Evolutionary conservation across 495 filamentous ascomycete species (phyloP), one percentile per base, ranked within the genome.

Genomic region (Oleoguttula mirabilis): DNA sequence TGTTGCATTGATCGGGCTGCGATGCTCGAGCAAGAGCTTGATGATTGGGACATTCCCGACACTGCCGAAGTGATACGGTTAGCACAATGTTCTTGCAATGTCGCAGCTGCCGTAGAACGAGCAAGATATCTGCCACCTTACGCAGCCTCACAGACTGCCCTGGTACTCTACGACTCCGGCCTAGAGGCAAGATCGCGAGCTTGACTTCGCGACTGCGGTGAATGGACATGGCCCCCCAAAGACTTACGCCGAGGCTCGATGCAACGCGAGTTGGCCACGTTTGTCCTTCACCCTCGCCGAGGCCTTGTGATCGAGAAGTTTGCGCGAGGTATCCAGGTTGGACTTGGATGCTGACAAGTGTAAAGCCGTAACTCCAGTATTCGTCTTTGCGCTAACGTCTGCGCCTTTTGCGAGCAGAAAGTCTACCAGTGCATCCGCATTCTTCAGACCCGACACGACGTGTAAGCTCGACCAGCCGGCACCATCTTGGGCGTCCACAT

Each of bases 381-480:
- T 54, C 79, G 84, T 95, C 54, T 84, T 88, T 28, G 72, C 61
- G 55, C 79, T 84, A 3, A 88, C 81, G 47, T 94, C 86, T 2
- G 86, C 87, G 22, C 71, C 84, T 54, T 80, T 84, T n/a, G 66
- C 60, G 0, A 98, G 68, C 2, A 96, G 70, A 4, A 94, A 59
- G 22, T 88, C 76, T 10, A 93, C 70, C 4, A 83, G 52, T 2
- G 66, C 67, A 21, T 84, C 82, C 20, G 65, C 72, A 38, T 83
- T 81, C 47, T 71, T 75, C 25, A 93, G 68, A 47, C 79, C 87
- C 8, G 81, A 72, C 8, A 88, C 82, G 39, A 95, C 94, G 88
- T 95, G 95, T 19, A 95, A 68, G 1, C 84, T 81, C 10, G 88
- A 92, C 90, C 90, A 98, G 39, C 88, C 88, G 7, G 77, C 79